These are phyloP conservation scores for Corynespora cassiicola DNA, from an alignment of 2,329 filamentous ascomycete species.

Conservation along the genomic window DNA sequence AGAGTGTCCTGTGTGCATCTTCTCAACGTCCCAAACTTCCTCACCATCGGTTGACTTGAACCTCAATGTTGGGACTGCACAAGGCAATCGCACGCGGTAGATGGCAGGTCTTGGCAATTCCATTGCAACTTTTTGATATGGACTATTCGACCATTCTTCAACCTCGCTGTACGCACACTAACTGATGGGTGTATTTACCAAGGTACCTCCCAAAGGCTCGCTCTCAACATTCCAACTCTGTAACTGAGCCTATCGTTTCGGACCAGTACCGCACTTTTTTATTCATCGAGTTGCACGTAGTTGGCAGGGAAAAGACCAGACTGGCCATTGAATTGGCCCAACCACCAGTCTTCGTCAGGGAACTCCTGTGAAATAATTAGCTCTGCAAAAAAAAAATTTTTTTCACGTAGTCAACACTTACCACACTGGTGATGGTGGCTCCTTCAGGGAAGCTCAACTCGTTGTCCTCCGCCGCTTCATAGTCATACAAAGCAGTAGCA, in stretches of 20 bases:
- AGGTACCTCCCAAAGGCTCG: too few species aligned
- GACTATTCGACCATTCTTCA: too few species aligned
- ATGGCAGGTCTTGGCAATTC: too few species aligned
- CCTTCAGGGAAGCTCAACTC: conserved; percentile 85
- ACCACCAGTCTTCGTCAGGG: conserved; percentile 99
- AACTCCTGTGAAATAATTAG: conserved; percentile 71
- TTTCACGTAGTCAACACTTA: conserved; percentile 53
- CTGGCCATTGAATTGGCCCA: conserved; percentile 80
- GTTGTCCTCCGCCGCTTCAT: conserved; percentile 96
- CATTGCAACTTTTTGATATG: too few species aligned
- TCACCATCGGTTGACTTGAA: too few species aligned
- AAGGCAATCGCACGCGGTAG: too few species aligned
- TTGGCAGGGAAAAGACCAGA: conserved; percentile 77
- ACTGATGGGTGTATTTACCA: too few species aligned
- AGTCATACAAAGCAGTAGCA: conserved; percentile 90
- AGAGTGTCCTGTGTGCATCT: too few species aligned
- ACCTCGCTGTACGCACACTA: too few species aligned
- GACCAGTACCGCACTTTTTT: too few species aligned
- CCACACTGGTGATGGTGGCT: conserved; percentile 78
- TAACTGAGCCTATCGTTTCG: neutral
- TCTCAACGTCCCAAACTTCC: too few species aligned
- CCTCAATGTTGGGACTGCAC: too few species aligned
- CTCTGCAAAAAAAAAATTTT: neutral
- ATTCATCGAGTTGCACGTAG: conserved; percentile 57
- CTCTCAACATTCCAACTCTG: conserved; percentile 1